Evolutionary conservation across 1,139 yeast species (phyloP).

Genomic region (Geotrichum candidum): DNA sequence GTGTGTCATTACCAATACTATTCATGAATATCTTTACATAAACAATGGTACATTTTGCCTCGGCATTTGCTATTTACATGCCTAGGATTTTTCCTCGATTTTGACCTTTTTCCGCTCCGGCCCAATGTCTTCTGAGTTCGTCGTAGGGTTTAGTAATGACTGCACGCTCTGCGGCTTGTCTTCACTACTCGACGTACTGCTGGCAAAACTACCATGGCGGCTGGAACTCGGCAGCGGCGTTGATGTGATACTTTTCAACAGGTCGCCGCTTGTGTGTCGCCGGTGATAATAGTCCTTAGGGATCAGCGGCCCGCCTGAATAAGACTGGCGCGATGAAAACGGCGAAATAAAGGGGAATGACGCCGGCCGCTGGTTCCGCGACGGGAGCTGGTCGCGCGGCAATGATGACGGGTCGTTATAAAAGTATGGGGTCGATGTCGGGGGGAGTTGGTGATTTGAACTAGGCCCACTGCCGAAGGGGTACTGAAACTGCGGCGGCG

Average conservation of each 20-base stretch:
- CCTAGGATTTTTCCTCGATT: not conserved
- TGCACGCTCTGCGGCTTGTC: conserved; percentile 21
- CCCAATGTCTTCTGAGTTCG: not conserved
- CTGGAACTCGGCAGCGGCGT: conserved; percentile 6
- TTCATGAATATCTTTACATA: too few species aligned
- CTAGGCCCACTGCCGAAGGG: conserved; percentile 10
- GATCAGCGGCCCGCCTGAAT: conserved; percentile 9
- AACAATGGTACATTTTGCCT: too few species aligned
- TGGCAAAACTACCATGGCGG: conserved; percentile 14
- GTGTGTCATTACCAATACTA: too few species aligned
- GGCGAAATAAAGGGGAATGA: conserved; percentile 26
- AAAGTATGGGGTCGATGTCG: not conserved
- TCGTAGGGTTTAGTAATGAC: conserved; percentile 24
- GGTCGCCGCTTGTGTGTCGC: conserved; percentile 16
- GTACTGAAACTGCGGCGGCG: conserved; percentile 2
- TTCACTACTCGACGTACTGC: conserved; percentile 8
- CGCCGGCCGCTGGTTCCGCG: conserved; percentile 30
- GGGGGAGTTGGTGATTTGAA: conserved; percentile 1
- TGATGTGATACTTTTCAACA: not conserved
- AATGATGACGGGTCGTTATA: not conserved
- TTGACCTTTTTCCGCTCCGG: conserved; percentile 14
- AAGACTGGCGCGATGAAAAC: conserved; percentile 7
- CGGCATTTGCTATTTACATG: too few species aligned
- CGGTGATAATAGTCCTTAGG: conserved; percentile 16
- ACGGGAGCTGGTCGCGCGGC: conserved; percentile 19